Percentiles rank a stretch among this genome's conserved stretches.
Evolutionary conservation across 2,329 filamentous ascomycete genomes (phyloP).

Genomic region (Fusarium sublunatum): DNA sequence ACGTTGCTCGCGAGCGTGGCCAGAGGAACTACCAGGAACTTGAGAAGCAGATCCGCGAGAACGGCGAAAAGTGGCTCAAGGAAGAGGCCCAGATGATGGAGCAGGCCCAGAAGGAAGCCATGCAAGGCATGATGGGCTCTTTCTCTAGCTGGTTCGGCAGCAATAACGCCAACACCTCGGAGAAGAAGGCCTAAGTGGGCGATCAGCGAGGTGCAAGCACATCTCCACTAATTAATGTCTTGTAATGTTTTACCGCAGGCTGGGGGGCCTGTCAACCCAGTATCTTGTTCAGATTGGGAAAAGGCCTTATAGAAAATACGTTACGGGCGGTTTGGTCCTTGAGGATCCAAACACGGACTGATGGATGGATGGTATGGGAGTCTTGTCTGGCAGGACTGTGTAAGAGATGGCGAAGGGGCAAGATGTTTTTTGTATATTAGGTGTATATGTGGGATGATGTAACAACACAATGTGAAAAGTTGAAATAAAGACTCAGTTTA

Average conservation of each 20-base stretch:
- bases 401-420: constrained; percentile 23
- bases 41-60: constrained; percentile 90
- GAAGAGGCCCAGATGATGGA: constrained; percentile 91
- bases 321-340: constrained; percentile 8
- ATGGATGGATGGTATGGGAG: constrained; percentile 5
- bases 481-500: constrained; percentile 1
- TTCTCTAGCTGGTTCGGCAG: constrained; percentile 58
- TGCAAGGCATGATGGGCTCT: constrained; percentile 90
- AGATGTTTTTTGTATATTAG: constrained; percentile 37
- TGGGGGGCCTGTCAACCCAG: constrained; percentile 12
- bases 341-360: constrained; percentile 9
- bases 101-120: constrained; percentile 88
- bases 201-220: constrained; percentile 29
- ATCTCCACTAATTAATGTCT: constrained; percentile 50
- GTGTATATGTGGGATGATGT: constrained; percentile 30
- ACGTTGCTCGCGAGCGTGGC: constrained; percentile 91
- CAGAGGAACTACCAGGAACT: constrained; percentile 89
- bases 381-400: constrained; percentile 14
- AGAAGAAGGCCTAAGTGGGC: constrained; percentile 42
- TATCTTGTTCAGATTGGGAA: constrained; percentile 33
- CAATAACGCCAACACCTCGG: constrained; percentile 16
- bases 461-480: constrained; percentile 32
- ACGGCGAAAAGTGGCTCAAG: constrained; percentile 95
- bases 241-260: constrained; percentile 40
- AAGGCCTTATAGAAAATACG: constrained; percentile 37